Percentiles rank a stretch among this genome's conserved stretches.
Evolutionary conservation across 208 protist species (phyloP).

Genomic region (Wallacemonas sp.): DNA sequence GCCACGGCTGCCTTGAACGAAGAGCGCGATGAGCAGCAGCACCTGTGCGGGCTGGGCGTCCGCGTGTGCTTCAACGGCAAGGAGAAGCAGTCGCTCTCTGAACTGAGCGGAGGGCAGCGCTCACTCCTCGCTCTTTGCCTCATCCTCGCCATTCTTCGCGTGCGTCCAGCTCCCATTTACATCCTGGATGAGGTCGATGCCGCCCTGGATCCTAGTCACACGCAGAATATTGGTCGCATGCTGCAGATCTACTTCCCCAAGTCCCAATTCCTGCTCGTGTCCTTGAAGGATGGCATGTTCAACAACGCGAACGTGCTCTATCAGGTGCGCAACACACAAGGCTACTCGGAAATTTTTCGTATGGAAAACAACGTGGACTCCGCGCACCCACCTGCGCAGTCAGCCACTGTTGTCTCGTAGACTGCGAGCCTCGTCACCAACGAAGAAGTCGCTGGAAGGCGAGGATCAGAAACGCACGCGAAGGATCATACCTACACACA

Average conservation of each 20-base stretch:
- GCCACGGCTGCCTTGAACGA: constrained; percentile 89
- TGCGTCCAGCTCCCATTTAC: constrained; percentile 99
- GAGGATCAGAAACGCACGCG: no score
- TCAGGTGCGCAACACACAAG: constrained; percentile 94
- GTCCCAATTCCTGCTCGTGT: constrained; percentile 99
- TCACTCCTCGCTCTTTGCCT: constrained; percentile 99
- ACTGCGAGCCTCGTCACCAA: no score
- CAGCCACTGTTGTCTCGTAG: neutral
- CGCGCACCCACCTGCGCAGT: neutral
- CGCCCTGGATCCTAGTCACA: constrained; percentile 99
- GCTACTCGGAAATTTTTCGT: constrained; percentile 83
- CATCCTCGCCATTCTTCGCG: constrained; percentile 98
- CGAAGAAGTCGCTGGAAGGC: no score
- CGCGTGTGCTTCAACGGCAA: constrained; percentile 96
- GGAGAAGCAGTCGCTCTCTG: constrained; percentile 97
- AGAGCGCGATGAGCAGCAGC: constrained; percentile 70
- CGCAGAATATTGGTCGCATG: constrained; percentile 98
- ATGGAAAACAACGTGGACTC: constrained; percentile 39
- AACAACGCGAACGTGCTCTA: constrained; percentile 99
- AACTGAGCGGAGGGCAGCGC: constrained; percentile 99
- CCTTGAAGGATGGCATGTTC: constrained; percentile 99
- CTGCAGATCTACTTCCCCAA: constrained; percentile 96
- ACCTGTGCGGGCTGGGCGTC: constrained; percentile 93
- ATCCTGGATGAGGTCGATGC: constrained; percentile 99
- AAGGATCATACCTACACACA: no score